A percentile compares a stretch with the other conserved stretches of the same genome.
phyloP scores from a whole-genome alignment of 352 stramenopile genomes.

The Phytophthora cactorum region DNA sequence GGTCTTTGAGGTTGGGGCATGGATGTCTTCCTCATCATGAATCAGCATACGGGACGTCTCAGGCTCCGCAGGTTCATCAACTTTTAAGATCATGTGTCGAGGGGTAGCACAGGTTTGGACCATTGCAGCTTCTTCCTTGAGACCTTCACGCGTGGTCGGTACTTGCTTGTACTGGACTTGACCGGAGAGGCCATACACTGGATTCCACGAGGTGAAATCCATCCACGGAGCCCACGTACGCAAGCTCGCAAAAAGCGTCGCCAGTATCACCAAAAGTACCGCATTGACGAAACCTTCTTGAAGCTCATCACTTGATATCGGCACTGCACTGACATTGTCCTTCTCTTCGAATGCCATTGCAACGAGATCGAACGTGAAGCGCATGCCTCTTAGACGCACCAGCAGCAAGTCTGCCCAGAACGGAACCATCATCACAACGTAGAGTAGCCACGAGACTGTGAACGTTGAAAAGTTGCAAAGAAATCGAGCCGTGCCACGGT shows the following conservation, averaged over 20 bases:
- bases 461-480: conserved; percentile 22
- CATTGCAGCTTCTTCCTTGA: not conserved
- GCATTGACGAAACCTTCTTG: conserved; percentile 8
- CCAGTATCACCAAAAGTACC: not conserved
- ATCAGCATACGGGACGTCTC: not conserved
- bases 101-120: not conserved
- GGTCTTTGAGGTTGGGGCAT: not conserved
- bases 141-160: not conserved
- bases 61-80: not conserved
- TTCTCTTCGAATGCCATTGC: conserved; percentile 32
- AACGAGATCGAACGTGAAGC: conserved; percentile 54
- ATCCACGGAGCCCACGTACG: conserved; percentile 6
- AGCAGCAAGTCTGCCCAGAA: conserved; percentile 43
- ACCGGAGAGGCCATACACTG: not conserved
- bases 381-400: conserved; percentile 35
- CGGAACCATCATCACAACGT: conserved; percentile 21
- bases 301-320: conserved; percentile 17
- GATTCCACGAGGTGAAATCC: conserved; percentile 17
- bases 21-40: not conserved
- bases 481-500: not conserved
- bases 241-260: conserved; percentile 18
- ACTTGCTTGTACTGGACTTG: not conserved
- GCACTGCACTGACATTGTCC: conserved; percentile 8
- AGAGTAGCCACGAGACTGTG: conserved; percentile 33
- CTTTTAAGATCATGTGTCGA: not conserved